These are phyloP conservation scores for Spiraea crenata DNA, from an alignment of 331 rosid species.

Conservation along the genomic window DNA sequence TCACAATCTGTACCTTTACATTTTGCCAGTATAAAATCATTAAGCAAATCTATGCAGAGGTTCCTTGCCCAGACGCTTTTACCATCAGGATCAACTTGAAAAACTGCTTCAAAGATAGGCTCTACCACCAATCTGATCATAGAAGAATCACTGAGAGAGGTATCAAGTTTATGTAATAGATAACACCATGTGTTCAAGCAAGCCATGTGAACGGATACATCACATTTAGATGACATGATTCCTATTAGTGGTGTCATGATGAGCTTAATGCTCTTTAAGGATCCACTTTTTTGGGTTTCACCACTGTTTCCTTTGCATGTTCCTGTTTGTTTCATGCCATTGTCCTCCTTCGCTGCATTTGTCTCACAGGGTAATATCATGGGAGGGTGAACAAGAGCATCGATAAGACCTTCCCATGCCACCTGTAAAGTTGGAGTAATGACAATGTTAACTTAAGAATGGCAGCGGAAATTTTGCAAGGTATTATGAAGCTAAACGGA, in stretches of 20 bases:
- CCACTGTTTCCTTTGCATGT: constrained; percentile 20
- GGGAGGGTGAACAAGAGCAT: constrained; percentile 63
- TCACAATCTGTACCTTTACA: constrained; percentile 34
- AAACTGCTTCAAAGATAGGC: constrained; percentile 65
- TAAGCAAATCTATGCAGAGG: constrained; percentile 53
- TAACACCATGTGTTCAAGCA: constrained; percentile 82
- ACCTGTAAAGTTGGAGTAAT: constrained; percentile 45
- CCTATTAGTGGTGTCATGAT: constrained; percentile 83
- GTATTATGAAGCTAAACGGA: constrained; percentile 5
- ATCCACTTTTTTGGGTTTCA: constrained; percentile 42
- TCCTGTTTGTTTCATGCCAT: constrained; percentile 25
- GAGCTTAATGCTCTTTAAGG: constrained; percentile 66
- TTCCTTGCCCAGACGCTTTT: constrained; percentile 62
- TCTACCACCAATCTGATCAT: constrained; percentile 48
- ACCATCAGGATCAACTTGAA: constrained; percentile 58
- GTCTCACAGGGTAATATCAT: constrained; percentile 23
- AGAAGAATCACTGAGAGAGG: constrained; percentile 49
- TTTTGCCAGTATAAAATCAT: constrained; percentile 56
- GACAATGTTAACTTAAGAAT: background rate
- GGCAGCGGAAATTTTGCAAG: background rate
- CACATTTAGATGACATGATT: constrained; percentile 62
- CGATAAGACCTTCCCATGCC: constrained; percentile 87
- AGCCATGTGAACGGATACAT: constrained; percentile 60
- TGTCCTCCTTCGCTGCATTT: constrained; percentile 29
- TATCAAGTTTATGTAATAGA: constrained; percentile 71